Base-by-base conservation (phyloP, 805 yeast genomes). In the Pichia nanzhaoensis region DNA sequence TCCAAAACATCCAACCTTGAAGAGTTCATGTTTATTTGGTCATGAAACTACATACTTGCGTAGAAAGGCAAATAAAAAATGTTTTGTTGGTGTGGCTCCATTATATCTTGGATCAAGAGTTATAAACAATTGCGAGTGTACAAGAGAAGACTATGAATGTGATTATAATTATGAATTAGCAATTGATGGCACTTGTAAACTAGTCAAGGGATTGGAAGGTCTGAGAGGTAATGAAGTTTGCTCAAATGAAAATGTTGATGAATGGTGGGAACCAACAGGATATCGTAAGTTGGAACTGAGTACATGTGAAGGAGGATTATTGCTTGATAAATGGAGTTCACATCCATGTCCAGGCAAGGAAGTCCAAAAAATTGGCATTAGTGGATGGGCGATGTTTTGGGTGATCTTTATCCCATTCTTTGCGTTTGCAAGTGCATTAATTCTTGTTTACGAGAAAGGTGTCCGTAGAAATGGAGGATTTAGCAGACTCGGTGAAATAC, bases 281-380 rank as follows among this genome's bases (percentile, higher is more conserved):
- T 93, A 93, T 63, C 78, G 99, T 60, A 80, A 78, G 55, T 75
- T 90, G 22, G 93, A 96, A 1, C 60, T 85, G 45, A 82, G 93
- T 12, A 86, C 96, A 0, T 93, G 99, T 68, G 73, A 68, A 37
- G 95, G 88, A 19, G 98, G 98, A 3, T 64, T 77, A 45, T 70
- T 73, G 46, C 73, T 86, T 42, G 97, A 86, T 57, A 70, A 74
- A 33, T 75, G 80, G 61, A 72, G 67, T 17, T 71, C 84, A 3
- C 72, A 67, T 44, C 77, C 97, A 7, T 93, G 99, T 63, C 97
- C 98, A 5, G 98, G 98, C 1, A 85, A 80, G 55, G 80, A 81
- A 49, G 63, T 66, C 10, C 82, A 87, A 53, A 68, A 74, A 41
- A 71, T 73, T 10, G 79, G 82, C 1, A 56, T 85, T 4, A 73